A percentile compares a stretch with the other conserved stretches of the same genome.
Conservation (phyloP, 805 yeast species). For the Yarrowia porcina region DNA sequence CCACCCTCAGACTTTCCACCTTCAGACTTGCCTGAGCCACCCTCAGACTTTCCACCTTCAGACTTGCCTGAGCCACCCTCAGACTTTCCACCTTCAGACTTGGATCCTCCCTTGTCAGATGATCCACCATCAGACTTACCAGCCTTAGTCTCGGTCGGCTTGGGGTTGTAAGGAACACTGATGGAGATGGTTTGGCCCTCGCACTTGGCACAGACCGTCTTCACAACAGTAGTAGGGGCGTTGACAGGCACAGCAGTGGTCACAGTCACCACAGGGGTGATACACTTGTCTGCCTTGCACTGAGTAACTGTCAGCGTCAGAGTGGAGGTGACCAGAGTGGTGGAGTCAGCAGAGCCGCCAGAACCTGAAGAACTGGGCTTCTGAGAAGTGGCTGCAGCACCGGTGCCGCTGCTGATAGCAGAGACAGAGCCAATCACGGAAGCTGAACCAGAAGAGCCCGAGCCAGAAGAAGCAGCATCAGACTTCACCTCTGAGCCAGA, state of each 20-base stretch:
- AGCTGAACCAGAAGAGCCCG: not conserved
- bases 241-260: not conserved
- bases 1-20: not conserved
- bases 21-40: not conserved
- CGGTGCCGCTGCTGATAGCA: not conserved
- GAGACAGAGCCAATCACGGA: not conserved
- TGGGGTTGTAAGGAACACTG: not conserved
- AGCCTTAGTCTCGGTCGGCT: not conserved
- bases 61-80: not conserved
- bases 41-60: not conserved
- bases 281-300: not conserved
- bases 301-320: not conserved
- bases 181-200: not conserved
- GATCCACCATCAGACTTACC: not conserved
- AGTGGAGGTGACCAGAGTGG: not conserved
- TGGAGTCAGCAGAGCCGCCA: not conserved
- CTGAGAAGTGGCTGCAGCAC: not conserved
- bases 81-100: not conserved
- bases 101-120: not conserved
- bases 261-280: not conserved
- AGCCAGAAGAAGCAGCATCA: not conserved
- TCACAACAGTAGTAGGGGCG: not conserved
- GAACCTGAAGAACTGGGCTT: not conserved
- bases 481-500: not conserved
- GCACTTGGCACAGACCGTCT: not conserved